Evolutionary conservation across 306 rosid species (phyloP), one percentile per base, ranked within the genome.

Genomic region (Prunus dulcis): DNA sequence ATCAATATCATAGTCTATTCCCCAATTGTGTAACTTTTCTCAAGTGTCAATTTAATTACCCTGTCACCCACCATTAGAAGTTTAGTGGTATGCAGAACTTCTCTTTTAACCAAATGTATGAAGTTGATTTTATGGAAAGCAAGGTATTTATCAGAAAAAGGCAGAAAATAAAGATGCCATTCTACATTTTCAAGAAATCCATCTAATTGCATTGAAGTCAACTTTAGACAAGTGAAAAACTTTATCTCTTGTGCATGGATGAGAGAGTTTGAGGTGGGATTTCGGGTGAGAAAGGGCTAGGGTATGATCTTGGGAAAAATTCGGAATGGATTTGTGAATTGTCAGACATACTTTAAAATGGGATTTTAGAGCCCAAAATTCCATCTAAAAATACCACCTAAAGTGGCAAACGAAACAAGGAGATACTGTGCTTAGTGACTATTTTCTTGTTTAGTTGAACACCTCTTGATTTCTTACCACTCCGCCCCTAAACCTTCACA

Each of bases 51-150:
- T 53, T 65, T 32, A 50, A 64, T 69, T 64, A 56, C 41, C 75
- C 84, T 79, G 84, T 70, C 65, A 73, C 64, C 55, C 84, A 57
- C 56, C 75, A 25, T 18, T 14, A 28, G 18, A 74, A 18, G 27
- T 63, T 69, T 34, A 75, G 51, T 25, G 50, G 61, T 51, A 34
- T 50, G 69, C 34, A 57, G 19, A 71, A 27, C 50, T 64, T 70
- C 15, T 61, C n/a, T 55, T 75, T 64, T 56, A 8, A 63, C 45
- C 10, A 70, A 63, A 34, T 23, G 20, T 20, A 20, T 15, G 38
- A 13, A 27, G 14, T 46, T 46, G 58, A 47, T 74, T 58, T 27
- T 27, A 73, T 27, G 47, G 51, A 46, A 74, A 74, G 69, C 78
- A 74, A 61, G 77, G 77, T 73, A 73, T 57, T 63, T 72, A 20